phyloP scores from a whole-genome alignment of 345 rosid species.

The Physaria fendleri region DNA sequence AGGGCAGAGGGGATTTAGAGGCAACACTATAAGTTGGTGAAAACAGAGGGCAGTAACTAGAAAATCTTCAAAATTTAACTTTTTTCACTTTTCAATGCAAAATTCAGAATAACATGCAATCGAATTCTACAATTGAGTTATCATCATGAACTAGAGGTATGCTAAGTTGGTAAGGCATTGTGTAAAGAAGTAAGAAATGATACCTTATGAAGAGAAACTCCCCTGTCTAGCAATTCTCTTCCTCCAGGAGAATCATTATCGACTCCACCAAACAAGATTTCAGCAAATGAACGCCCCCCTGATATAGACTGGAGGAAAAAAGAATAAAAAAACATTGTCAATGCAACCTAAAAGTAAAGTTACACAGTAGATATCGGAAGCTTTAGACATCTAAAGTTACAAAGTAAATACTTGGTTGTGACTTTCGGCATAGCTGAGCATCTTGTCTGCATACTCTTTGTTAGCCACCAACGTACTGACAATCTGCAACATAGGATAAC shows the following conservation, averaged over 20 bases:
- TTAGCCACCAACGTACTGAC: conserved; percentile 63
- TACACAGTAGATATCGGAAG: conserved; percentile 5
- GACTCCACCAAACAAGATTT: conserved; percentile 63
- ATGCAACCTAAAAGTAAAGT: conserved; percentile 1
- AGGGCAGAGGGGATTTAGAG: not conserved
- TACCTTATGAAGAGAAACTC: conserved; percentile 73
- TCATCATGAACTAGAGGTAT: conserved; percentile 10
- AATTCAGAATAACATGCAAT: not conserved
- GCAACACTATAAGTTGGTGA: not conserved
- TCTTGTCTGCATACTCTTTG: conserved; percentile 63
- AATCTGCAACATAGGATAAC: conserved; percentile 46
- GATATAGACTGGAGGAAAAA: conserved; percentile 64
- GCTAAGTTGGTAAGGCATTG: conserved; percentile 5
- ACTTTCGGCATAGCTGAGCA: conserved; percentile 77
- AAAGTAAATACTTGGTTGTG: conserved; percentile 66
- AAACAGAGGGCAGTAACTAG: not conserved
- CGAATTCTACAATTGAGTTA: conserved; percentile 1
- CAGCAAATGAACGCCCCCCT: conserved; percentile 90
- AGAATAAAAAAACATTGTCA: conserved; percentile 13
- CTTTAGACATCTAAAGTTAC: conserved; percentile 9
- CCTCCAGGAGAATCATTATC: conserved; percentile 44
- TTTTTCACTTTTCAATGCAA: conserved; percentile 1
- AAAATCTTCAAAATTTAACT: conserved; percentile 3
- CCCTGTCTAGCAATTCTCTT: conserved; percentile 45
- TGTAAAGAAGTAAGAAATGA: conserved; percentile 3